A percentile compares a stretch with the other conserved stretches of the same genome.
These are phyloP conservation scores for Pseudoperonospora humuli DNA, from an alignment of 352 stramenopile species.

Conservation along the genomic window DNA sequence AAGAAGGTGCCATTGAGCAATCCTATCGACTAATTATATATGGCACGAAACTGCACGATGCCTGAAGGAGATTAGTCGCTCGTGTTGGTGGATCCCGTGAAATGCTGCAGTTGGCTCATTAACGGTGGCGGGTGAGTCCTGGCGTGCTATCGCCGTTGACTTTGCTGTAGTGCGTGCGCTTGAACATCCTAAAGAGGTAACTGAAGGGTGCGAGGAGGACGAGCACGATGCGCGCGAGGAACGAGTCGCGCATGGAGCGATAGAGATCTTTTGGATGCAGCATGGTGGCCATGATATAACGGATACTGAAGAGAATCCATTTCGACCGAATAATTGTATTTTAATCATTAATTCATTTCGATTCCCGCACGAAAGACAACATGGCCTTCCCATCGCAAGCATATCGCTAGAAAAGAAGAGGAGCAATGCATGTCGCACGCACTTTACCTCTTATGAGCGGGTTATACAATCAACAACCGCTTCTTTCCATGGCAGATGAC, in stretches of 20 bases:
- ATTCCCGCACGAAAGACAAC: too few species aligned
- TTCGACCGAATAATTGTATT: too few species aligned
- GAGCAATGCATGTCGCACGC: too few species aligned
- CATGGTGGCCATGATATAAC: background rate
- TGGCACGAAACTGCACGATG: conserved; percentile 18
- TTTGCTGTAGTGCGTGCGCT: conserved; percentile 24
- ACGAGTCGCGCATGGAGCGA: conserved; percentile 15
- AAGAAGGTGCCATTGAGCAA: background rate
- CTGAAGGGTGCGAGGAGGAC: conserved; percentile 17
- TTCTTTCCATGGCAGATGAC: too few species aligned
- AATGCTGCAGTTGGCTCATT: conserved; percentile 3
- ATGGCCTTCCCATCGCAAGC: too few species aligned
- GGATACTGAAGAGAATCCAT: background rate
- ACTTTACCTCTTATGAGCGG: too few species aligned
- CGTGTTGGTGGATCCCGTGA: too few species aligned
- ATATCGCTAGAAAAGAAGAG: too few species aligned
- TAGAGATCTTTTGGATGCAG: conserved; percentile 15
- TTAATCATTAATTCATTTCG: too few species aligned
- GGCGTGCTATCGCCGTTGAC: conserved; percentile 20
- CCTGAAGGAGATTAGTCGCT: too few species aligned
- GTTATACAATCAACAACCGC: too few species aligned
- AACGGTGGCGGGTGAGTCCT: conserved; percentile 18
- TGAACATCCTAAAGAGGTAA: conserved; percentile 10
- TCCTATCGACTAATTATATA: conserved; percentile 5
- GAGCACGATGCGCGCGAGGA: conserved; percentile 22